phyloP scores from a whole-genome alignment of 2,329 filamentous ascomycete genomes.

The Alternaria infectoria region DNA sequence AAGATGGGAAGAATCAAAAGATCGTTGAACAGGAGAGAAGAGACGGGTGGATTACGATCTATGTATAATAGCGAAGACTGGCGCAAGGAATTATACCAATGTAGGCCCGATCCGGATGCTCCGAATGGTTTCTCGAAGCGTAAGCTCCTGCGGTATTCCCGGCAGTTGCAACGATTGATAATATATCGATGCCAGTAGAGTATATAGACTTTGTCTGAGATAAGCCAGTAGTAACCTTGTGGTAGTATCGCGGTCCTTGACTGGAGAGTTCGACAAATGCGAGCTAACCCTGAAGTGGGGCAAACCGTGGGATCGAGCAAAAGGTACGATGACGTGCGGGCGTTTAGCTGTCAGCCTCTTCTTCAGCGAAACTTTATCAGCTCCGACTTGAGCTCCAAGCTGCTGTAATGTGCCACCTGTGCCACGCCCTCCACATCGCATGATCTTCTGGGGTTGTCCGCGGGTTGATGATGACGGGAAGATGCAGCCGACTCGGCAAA shows the following conservation, averaged over 20 bases:
- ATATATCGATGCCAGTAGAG: not conserved
- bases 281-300: not conserved
- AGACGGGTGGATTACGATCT: not conserved
- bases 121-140: not conserved
- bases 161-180: not conserved
- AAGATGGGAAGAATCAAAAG: not conserved
- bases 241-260: not conserved
- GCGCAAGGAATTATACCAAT: constrained; percentile 12
- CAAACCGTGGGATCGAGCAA: not conserved
- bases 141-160: not conserved
- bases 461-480: not conserved
- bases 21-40: not conserved
- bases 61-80: constrained; percentile 15
- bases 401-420: not conserved
- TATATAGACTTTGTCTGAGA: not conserved
- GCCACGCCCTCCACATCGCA: not conserved
- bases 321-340: not conserved
- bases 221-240: not conserved
- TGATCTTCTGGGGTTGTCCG: not conserved
- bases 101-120: constrained; percentile 1
- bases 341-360: not conserved
- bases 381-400: not conserved
- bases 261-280: not conserved
- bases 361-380: not conserved
- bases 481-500: not conserved